Conservation (phyloP, 1,284 basidiomycete species). For the Peniophora sp. region DNA sequence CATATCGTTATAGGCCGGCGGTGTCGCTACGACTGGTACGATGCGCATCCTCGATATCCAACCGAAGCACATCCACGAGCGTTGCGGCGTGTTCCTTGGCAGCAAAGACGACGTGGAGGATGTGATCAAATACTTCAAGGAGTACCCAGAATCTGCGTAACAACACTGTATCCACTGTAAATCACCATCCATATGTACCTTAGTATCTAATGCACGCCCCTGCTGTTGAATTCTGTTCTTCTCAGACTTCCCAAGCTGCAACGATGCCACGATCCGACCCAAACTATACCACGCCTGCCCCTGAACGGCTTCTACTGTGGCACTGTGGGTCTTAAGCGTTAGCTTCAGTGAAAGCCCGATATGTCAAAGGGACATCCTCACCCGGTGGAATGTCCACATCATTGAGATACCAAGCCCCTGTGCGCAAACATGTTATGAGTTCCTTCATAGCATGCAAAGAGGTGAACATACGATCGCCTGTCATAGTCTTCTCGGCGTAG, state of each 20-base stretch:
- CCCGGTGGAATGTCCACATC: not conserved
- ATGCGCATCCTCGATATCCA: conserved; percentile 89
- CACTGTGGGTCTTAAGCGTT: no score
- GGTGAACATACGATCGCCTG: not conserved
- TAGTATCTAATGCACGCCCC: no score
- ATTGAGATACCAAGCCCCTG: conserved; percentile 1
- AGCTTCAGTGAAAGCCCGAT: no score
- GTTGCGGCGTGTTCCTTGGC: conserved; percentile 92
- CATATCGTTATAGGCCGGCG: conserved; percentile 66
- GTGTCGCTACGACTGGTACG: conserved; percentile 91
- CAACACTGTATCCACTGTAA: not conserved
- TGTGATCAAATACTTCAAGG: conserved; percentile 73
- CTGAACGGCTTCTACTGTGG: no score
- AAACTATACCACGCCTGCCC: no score
- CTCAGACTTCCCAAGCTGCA: no score
- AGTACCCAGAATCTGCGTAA: conserved; percentile 7
- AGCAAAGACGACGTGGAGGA: conserved; percentile 93
- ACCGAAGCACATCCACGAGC: conserved; percentile 87
- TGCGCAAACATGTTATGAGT: not conserved
- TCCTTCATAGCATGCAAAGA: not conserved
- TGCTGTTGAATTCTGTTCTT: no score
- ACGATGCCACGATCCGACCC: no score
- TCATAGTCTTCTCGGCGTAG: not conserved
- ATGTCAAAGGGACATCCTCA: not conserved
- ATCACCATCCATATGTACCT: no score